A percentile compares a stretch with the other conserved stretches of the same genome.
These are phyloP conservation scores for Coccomyxa subellipsoidea DNA, from an alignment of 163 green algal species.

Conservation along the genomic window DNA sequence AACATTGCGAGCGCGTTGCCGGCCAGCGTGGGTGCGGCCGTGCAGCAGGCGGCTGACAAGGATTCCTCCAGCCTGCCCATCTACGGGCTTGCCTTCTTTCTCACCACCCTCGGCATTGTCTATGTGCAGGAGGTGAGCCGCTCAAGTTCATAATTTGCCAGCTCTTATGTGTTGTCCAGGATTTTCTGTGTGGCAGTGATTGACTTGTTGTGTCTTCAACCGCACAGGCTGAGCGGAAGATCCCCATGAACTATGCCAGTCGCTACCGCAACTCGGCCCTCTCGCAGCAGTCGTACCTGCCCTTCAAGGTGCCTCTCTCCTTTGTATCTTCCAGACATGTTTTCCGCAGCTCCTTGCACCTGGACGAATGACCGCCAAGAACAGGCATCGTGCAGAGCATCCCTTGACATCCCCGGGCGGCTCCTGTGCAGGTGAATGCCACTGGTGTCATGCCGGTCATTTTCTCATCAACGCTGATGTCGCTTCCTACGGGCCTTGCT, in stretches of 20 bases:
- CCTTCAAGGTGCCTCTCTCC: slow-evolving; percentile 83
- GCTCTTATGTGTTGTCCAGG: no score
- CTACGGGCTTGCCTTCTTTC: slow-evolving; percentile 66
- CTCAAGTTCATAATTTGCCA: no score
- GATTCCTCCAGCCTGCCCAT: slow-evolving; percentile 36
- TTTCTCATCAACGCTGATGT: slow-evolving; percentile 90
- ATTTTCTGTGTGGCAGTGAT: not conserved
- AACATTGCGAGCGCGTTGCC: slow-evolving; percentile 94
- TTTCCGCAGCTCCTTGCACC: no score
- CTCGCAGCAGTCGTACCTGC: slow-evolving; percentile 83
- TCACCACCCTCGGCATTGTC: slow-evolving; percentile 92
- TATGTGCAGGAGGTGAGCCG: slow-evolving; percentile 75
- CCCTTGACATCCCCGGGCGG: not conserved
- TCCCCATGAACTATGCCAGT: slow-evolving; percentile 95
- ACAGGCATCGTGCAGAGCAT: no score
- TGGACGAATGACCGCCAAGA: no score
- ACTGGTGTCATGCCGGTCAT: slow-evolving; percentile 99
- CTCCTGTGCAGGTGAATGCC: slow-evolving; percentile 67
- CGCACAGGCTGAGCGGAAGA: slow-evolving; percentile 84
- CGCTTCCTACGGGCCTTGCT: slow-evolving; percentile 74
- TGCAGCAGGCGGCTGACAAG: slow-evolving; percentile 46
- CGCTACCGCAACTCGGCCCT: slow-evolving; percentile 71
- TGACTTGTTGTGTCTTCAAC: not conserved
- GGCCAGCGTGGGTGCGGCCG: slow-evolving; percentile 63
- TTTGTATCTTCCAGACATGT: not conserved